Evolutionary conservation across 2,329 filamentous ascomycete species (phyloP).

Genomic region (Annulohypoxylon truncatum): DNA sequence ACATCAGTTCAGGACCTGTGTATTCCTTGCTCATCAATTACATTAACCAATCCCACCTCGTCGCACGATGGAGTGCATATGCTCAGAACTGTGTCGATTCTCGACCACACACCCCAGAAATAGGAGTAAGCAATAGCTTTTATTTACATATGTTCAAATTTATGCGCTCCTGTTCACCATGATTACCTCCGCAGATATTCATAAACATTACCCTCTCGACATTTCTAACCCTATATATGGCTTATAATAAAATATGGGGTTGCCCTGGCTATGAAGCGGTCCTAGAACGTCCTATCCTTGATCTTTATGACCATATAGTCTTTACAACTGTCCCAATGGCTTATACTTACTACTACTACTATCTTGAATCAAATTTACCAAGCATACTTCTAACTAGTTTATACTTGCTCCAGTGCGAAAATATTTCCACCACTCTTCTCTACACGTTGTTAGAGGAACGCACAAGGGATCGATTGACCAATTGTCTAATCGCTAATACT

Average conservation of each 20-base stretch:
- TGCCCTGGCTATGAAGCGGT: not conserved
- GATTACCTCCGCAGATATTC: not conserved
- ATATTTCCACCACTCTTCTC: not conserved
- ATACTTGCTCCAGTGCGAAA: not conserved
- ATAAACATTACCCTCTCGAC: not conserved
- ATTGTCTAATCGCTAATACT: not conserved
- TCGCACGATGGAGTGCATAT: too few species aligned
- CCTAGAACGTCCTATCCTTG: not conserved
- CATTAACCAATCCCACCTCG: too few species aligned
- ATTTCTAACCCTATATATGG: not conserved
- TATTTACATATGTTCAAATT: not conserved
- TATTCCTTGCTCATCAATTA: not conserved
- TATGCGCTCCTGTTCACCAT: not conserved
- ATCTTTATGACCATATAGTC: not conserved
- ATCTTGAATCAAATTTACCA: not conserved
- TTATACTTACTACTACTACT: not conserved
- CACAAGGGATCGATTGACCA: not conserved
- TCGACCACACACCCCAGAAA: not conserved
- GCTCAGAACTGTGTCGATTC: not conserved
- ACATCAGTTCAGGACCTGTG: not conserved
- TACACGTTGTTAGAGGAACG: not conserved
- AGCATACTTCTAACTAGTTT: not conserved
- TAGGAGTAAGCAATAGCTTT: not conserved
- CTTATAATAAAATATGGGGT: not conserved
- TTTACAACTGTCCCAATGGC: not conserved